Percentiles rank a stretch among this genome's conserved stretches.
Evolutionary conservation across 2,329 filamentous ascomycete genomes (phyloP).

Genomic region (Dryadomyces quercus-mongolicae): DNA sequence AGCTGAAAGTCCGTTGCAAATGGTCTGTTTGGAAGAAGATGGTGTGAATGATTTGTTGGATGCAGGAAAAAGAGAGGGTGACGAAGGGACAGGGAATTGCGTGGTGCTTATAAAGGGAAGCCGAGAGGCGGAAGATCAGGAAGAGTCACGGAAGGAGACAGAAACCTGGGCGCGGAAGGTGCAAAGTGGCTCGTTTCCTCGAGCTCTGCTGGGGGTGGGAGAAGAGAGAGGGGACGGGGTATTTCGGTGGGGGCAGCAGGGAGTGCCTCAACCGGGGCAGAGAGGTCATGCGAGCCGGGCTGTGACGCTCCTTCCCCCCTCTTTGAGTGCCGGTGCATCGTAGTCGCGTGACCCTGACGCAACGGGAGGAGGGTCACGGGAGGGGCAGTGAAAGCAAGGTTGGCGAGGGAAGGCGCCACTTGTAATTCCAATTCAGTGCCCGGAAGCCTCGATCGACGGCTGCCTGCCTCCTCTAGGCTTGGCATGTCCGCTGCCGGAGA

Average conservation of each 20-base stretch:
- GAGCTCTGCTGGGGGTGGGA: too few species aligned
- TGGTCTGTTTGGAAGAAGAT: not conserved
- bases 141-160: too few species aligned
- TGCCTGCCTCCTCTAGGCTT: not conserved
- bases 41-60: not conserved
- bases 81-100: not conserved
- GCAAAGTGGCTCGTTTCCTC: not conserved
- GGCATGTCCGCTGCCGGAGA: not conserved
- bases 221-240: too few species aligned
- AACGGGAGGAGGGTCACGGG: not conserved
- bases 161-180: not conserved
- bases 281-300: constrained; percentile 5
- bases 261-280: not conserved
- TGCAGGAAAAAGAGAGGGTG: not conserved
- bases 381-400: not conserved
- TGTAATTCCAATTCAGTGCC: not conserved
- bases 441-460: not conserved
- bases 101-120: not conserved
- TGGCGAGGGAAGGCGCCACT: not conserved
- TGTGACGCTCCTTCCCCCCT: not conserved
- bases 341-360: constrained; percentile 6
- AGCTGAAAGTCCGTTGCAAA: not conserved
- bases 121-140: not conserved
- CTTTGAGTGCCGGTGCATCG: not conserved
- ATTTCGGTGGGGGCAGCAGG: not conserved